These are phyloP conservation scores for Deuterostichococcus epilithicus DNA, from an alignment of 139 green algal genomes.

Conservation along the genomic window DNA sequence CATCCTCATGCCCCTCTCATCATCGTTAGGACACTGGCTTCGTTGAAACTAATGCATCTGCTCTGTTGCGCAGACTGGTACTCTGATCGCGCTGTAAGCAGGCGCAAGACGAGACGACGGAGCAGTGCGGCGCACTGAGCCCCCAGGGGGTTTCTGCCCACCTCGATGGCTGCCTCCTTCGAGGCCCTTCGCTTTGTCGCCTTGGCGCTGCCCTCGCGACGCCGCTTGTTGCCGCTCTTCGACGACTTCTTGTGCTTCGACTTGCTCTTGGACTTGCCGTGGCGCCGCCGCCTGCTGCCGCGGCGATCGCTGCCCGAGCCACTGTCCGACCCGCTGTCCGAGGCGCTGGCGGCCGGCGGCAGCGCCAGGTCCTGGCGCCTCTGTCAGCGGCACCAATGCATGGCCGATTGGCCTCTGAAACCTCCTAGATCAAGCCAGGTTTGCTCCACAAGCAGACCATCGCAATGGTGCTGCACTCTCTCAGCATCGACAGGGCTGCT, in stretches of 20 bases:
- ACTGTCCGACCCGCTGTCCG: constrained; percentile 12
- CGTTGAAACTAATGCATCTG: background rate
- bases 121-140: too few species aligned
- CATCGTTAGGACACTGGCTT: constrained; percentile 4
- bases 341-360: constrained; percentile 1
- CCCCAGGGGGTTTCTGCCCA: background rate
- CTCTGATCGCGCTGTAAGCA: too few species aligned
- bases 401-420: constrained; percentile 26
- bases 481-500: too few species aligned
- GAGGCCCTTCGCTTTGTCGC: background rate
- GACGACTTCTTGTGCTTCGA: constrained; percentile 1
- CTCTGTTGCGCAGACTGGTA: background rate
- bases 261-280: background rate
- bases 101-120: too few species aligned
- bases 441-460: too few species aligned
- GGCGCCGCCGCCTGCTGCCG: constrained; percentile 13
- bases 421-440: too few species aligned
- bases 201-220: constrained; percentile 1
- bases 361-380: constrained; percentile 4
- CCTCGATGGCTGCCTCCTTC: constrained; percentile 18
- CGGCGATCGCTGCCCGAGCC: constrained; percentile 4
- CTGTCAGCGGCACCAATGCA: constrained; percentile 5
- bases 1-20: background rate
- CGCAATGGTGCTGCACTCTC: too few species aligned
- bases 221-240: constrained; percentile 15